Percentiles rank a stretch among this genome's conserved stretches.
phyloP scores from a whole-genome alignment of 805 yeast genomes.

The Myxozyma mucilagina region DNA sequence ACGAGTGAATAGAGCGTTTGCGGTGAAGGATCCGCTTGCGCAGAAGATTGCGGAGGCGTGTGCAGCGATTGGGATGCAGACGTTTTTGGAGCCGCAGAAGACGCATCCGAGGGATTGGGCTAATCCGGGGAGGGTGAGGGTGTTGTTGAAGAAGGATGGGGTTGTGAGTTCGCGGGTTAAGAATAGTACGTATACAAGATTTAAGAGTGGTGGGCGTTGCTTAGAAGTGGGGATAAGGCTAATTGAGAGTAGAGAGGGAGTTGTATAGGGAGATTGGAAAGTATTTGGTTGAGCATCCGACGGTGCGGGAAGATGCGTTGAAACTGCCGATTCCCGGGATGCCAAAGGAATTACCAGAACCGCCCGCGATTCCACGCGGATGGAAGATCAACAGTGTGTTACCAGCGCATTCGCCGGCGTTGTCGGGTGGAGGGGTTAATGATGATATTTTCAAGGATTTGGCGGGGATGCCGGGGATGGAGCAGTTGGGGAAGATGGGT shows the following conservation, averaged over 20 bases:
- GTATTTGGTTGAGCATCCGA: slow-evolving; percentile 65
- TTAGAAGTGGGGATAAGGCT: slow-evolving; percentile 49
- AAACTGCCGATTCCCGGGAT: slow-evolving; percentile 44
- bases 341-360: slow-evolving; percentile 41
- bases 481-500: slow-evolving; percentile 24
- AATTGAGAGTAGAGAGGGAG: slow-evolving; percentile 50
- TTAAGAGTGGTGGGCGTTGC: slow-evolving; percentile 50
- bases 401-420: slow-evolving; percentile 79
- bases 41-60: slow-evolving; percentile 75
- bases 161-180: slow-evolving; percentile 37
- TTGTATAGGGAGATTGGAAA: slow-evolving; percentile 60
- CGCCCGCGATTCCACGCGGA: slow-evolving; percentile 77
- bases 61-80: slow-evolving; percentile 42
- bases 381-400: slow-evolving; percentile 82
- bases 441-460: slow-evolving; percentile 41
- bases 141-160: slow-evolving; percentile 55
- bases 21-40: slow-evolving; percentile 87
- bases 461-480: slow-evolving; percentile 34
- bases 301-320: slow-evolving; percentile 63
- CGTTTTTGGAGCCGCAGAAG: slow-evolving; percentile 61
- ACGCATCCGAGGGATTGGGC: slow-evolving; percentile 96
- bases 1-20: slow-evolving; percentile 64
- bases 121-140: slow-evolving; percentile 93
- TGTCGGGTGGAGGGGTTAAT: slow-evolving; percentile 82
- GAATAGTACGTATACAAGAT: slow-evolving; percentile 42